Base-by-base conservation (phyloP, 169 alveolate genomes). In the Babesia sp. region DNA sequence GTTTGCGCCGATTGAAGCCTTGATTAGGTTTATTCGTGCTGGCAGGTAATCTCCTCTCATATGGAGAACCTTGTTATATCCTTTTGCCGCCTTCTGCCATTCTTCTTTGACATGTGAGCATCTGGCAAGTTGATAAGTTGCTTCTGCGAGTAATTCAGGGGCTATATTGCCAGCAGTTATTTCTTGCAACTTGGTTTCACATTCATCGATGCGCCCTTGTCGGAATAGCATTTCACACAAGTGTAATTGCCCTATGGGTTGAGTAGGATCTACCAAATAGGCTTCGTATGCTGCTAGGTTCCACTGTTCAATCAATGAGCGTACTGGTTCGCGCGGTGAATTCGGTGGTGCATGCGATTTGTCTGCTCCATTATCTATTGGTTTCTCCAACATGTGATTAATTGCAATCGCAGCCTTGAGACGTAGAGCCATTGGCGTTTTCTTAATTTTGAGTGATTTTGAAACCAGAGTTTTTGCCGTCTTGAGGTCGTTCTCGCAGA, bases 171-270 rank as follows among this genome's bases (percentile, higher is more conserved):
- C 44, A 41, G 45, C 33, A 11, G 26, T 39, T 20, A 79, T 51
- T 20, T 59, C 83, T 20, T 42, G 36, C 24, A 79, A 60, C 61
- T 18, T 69, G 60, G 31, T 42, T 63, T 37, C 57, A 45, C 71
- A 68, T 51, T 79, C 83, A n/a, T 57, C 77, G 18, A 69, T 33
- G 29, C 39, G 39, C 22, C 77, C 77, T 7, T 41, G 41, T 24
- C 61, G 75, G 63, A 79, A 79, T 42, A 79, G 77, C 60, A 79
- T 59, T 18, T 79, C 87, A 34, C 72, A 79, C 33, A 70, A 29
- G 12, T 79, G 79, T 28, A 79, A 29, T 71, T 54, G 66, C 22
- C 71, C 46, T 16, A 63, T 8, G 8, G 66, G 53, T 36, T 37
- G 50, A 16, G 41, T 12, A 3, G 50, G 44, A 37, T 79, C 87